Evolutionary conservation across 108 stramenopile species (phyloP), one percentile per base, ranked within the genome.

Genomic region (Nitzschia sp.): DNA sequence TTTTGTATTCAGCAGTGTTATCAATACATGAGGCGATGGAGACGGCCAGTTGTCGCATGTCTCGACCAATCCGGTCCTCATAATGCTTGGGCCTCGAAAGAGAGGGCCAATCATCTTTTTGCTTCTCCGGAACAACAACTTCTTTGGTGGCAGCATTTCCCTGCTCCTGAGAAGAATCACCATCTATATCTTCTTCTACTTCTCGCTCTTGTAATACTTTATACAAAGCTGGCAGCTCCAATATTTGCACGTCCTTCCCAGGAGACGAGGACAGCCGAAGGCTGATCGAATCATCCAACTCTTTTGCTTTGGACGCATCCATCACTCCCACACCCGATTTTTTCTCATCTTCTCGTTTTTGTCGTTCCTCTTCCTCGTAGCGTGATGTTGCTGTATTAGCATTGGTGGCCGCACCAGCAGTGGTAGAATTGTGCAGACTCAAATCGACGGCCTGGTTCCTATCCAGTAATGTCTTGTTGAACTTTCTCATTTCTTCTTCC

Each of bases 21-120:
- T 88, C 84, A 45, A 87, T 77, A 52, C 68, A 77, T 0, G 85
- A 75, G 0, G 87, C 84, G 47, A 90, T 79, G 6, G 81, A 80
- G 1, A 90, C 78, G 9, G 91, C 84, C 28, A 56, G 31, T 31
- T 56, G 55, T 47, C 59, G n/a, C 84, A 86, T 86, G 63, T 91
- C 90, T 15, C 83, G 53, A 6, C 76, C 81, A 25, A 91, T 88
- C 29, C 87, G 81, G 9, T 77, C 76, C 41, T 67, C 58, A 59
- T 86, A 89, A 47, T 86, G 88, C 45, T 85, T 81, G 0, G 84
- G 77, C 55, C 72, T 57, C 44, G 84, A 83, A 44, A 80, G 63
- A 26, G 75, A 70, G 9, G 72, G 72, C 53, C 65, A 62, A 0
- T 3, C 32, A 1, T 27, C 31, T 63, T 45, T 31, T 59, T 69